Conservation (phyloP, 768 basidiomycete genomes). For the Kwoniella heveanensis region DNA sequence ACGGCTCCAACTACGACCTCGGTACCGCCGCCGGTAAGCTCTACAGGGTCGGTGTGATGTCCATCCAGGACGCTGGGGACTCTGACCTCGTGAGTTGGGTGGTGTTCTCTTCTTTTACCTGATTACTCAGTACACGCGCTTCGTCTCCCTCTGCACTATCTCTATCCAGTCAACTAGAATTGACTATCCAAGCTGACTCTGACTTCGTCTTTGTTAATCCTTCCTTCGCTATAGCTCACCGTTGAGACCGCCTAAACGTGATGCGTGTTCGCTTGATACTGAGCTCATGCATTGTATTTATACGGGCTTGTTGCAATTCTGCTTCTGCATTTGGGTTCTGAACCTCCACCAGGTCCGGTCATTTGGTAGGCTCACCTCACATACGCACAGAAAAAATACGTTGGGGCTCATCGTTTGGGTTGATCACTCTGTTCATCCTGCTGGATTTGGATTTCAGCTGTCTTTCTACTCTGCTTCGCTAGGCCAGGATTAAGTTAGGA, state of each 20-base stretch:
- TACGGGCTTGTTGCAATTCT: constrained; percentile 20
- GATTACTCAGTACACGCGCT: no score
- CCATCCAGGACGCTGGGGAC: constrained; percentile 92
- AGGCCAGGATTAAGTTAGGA: no score
- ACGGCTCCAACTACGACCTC: constrained; percentile 94
- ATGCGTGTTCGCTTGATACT: constrained; percentile 14
- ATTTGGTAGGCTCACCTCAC: no score
- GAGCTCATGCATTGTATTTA: constrained; percentile 49
- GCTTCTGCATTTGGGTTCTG: background rate
- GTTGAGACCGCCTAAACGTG: constrained; percentile 45
- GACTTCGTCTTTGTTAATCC: background rate
- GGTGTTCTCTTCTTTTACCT: background rate
- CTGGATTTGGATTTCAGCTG: no score
- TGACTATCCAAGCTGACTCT: background rate
- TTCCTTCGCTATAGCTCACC: constrained; percentile 28
- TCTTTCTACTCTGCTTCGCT: no score
- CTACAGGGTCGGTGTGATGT: constrained; percentile 99
- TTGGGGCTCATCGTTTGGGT: no score
- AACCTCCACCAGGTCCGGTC: no score
- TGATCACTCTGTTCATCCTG: no score
- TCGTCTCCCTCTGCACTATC: no score
- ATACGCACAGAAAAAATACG: no score
- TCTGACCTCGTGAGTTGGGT: constrained; percentile 68
- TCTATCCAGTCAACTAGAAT: no score
- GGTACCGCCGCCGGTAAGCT: constrained; percentile 99